Percentiles rank a stretch among this genome's conserved stretches.
Evolutionary conservation across 2,329 filamentous ascomycete genomes (phyloP).

Genomic region (Biscogniauxia sp.): DNA sequence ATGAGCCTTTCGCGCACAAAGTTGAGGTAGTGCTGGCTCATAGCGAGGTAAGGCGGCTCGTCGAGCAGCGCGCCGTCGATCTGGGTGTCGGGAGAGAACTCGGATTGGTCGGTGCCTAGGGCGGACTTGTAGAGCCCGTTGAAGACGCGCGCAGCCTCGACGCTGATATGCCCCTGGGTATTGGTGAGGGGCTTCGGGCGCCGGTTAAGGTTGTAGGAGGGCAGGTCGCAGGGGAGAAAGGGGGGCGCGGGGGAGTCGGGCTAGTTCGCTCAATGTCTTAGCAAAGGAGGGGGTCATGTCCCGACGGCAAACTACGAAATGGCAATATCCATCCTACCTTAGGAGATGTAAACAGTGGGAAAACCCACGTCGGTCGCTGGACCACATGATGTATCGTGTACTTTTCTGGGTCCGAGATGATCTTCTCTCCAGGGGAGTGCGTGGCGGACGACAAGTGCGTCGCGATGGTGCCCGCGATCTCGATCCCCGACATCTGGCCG

Average conservation of each 20-base stretch:
- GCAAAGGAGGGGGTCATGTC: conserved; percentile 23
- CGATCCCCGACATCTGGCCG: conserved; percentile 79
- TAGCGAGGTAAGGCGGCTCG: conserved; percentile 63
- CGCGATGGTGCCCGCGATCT: conserved; percentile 71
- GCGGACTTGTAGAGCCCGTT: conserved; percentile 50
- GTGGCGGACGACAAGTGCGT: conserved; percentile 65
- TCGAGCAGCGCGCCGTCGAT: conserved; percentile 40
- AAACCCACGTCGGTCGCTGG: conserved; percentile 68
- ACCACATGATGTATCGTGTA: conserved; percentile 67
- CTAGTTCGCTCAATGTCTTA: conserved; percentile 31
- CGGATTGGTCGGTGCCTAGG: conserved; percentile 54
- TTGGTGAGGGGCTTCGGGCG: conserved; percentile 60
- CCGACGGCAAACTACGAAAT: background rate
- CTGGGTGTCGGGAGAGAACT: conserved; percentile 44
- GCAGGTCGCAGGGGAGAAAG: conserved; percentile 72
- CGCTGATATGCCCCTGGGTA: conserved; percentile 61
- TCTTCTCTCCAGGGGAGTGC: conserved; percentile 47
- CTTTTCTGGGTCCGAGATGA: conserved; percentile 42
- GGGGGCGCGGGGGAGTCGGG: conserved; percentile 48
- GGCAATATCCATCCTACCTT: conserved; percentile 36
- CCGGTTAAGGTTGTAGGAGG: conserved; percentile 66
- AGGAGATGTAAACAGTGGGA: conserved; percentile 58
- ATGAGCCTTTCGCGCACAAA: conserved; percentile 68
- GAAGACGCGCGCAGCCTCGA: conserved; percentile 52
- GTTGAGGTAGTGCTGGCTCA: conserved; percentile 70